Conservation (phyloP, 345 rosid genomes). For the Clausena lansium region DNA sequence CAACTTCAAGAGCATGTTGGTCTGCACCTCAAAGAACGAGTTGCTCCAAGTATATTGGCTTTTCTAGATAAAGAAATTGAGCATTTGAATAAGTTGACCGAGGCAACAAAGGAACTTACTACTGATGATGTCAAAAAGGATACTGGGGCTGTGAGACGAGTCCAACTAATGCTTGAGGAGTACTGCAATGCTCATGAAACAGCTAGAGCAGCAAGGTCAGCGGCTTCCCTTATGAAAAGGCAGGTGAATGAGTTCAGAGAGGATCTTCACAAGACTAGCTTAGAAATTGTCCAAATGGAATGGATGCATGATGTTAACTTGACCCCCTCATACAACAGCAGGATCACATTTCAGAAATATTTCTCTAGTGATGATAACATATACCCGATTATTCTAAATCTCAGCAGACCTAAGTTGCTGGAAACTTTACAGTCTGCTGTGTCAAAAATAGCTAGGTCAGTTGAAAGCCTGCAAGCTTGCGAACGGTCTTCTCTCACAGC, state of each 20-base stretch:
- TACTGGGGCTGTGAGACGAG: conserved; percentile 46
- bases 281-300: conserved; percentile 85
- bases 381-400: conserved; percentile 54
- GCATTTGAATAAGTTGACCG: conserved; percentile 44
- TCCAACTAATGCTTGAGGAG: conserved; percentile 77
- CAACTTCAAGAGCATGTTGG: conserved; percentile 72
- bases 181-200: conserved; percentile 85
- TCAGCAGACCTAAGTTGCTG: conserved; percentile 64
- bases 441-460: conserved; percentile 55
- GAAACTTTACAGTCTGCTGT: conserved; percentile 60
- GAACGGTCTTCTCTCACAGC: conserved; percentile 67
- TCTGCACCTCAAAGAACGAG: conserved; percentile 57
- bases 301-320: conserved; percentile 74
- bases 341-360: conserved; percentile 53
- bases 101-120: conserved; percentile 38
- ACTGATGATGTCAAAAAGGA: conserved; percentile 46
- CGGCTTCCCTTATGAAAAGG: conserved; percentile 67
- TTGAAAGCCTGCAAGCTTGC: conserved; percentile 72
- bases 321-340: conserved; percentile 58
- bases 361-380: conserved; percentile 52
- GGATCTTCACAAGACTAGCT: conserved; percentile 57
- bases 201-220: conserved; percentile 75
- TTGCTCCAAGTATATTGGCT: conserved; percentile 58
- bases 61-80: conserved; percentile 67
- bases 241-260: conserved; percentile 72